Conservation (phyloP, 352 stramenopile genomes). For the Globisporangium paroecandrum region DNA sequence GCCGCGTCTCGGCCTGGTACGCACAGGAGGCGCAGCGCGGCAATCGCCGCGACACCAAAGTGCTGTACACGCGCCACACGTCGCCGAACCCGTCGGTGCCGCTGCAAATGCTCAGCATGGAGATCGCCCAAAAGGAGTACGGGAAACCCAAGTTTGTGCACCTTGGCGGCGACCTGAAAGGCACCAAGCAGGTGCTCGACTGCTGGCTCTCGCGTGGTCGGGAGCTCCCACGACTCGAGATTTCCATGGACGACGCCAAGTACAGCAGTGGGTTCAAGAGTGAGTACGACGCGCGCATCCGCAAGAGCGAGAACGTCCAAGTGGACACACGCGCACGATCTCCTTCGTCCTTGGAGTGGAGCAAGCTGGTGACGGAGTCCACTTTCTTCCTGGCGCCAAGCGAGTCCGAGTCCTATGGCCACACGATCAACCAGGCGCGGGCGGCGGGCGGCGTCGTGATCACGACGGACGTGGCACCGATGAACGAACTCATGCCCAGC, state of each 20-base stretch:
- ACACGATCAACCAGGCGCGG: conserved; percentile 64
- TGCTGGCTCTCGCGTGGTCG: conserved; percentile 42
- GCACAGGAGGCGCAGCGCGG: conserved; percentile 43
- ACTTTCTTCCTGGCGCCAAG: conserved; percentile 57
- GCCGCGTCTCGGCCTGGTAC: conserved; percentile 42
- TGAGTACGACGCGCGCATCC: conserved; percentile 21
- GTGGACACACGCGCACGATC: conserved; percentile 27
- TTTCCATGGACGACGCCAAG: conserved; percentile 29
- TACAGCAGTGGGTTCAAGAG: conserved; percentile 20
- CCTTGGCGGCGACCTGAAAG: conserved; percentile 45
- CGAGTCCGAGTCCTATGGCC: conserved; percentile 52
- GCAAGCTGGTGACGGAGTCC: conserved; percentile 35
- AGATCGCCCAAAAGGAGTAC: conserved; percentile 36
- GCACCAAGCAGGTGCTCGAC: conserved; percentile 41
- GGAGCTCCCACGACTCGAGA: conserved; percentile 36
- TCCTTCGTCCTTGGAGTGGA: conserved; percentile 25
- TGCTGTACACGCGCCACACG: conserved; percentile 58
- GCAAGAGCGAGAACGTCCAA: conserved; percentile 23
- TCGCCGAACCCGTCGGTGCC: conserved; percentile 30
- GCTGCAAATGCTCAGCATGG: conserved; percentile 19
- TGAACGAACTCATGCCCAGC: conserved; percentile 52
- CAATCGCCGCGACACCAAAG: conserved; percentile 24
- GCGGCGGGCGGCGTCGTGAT: conserved; percentile 44
- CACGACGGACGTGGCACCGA: conserved; percentile 49
- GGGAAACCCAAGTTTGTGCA: conserved; percentile 41